Evolutionary conservation across 2,329 filamentous ascomycete genomes (phyloP).

Genomic region (Paracoccidioides brasiliensis): DNA sequence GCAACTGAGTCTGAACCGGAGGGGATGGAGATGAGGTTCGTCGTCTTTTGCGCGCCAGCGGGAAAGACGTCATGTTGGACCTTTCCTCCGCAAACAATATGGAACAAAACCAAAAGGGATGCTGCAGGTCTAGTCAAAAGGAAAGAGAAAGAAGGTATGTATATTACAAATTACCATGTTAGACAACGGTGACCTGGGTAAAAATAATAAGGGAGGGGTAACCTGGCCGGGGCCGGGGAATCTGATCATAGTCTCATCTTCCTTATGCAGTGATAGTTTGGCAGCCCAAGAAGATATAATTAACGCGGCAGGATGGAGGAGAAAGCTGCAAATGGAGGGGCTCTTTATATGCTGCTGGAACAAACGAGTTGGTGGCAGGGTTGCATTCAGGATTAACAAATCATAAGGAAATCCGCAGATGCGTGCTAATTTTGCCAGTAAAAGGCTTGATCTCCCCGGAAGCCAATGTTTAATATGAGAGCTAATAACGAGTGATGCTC

Average conservation of each 20-base stretch:
- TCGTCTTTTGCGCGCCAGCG: conserved; percentile 11
- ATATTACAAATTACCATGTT: not conserved
- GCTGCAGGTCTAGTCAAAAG: not conserved
- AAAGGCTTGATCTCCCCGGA: not conserved
- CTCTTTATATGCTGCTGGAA: not conserved
- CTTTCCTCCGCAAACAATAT: not conserved
- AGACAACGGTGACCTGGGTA: not conserved
- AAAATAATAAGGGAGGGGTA: not conserved
- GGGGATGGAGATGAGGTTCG: conserved; percentile 14
- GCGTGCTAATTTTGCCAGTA: not conserved
- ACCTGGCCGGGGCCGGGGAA: not conserved
- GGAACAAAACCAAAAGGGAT: not conserved
- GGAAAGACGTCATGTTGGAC: conserved; percentile 13
- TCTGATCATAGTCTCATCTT: not conserved
- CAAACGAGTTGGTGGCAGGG: not conserved
- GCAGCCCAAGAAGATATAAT: not conserved
- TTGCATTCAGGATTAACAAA: too few species aligned
- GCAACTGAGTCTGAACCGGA: conserved; percentile 12
- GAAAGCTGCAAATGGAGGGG: not conserved
- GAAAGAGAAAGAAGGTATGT: too few species aligned
- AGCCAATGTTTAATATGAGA: not conserved
- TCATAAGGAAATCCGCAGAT: not conserved
- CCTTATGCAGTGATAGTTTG: not conserved
- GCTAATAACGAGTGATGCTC: not conserved
- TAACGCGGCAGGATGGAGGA: too few species aligned